phyloP scores from a whole-genome alignment of 2,329 filamentous ascomycete genomes.

The Davidsoniella australis region DNA sequence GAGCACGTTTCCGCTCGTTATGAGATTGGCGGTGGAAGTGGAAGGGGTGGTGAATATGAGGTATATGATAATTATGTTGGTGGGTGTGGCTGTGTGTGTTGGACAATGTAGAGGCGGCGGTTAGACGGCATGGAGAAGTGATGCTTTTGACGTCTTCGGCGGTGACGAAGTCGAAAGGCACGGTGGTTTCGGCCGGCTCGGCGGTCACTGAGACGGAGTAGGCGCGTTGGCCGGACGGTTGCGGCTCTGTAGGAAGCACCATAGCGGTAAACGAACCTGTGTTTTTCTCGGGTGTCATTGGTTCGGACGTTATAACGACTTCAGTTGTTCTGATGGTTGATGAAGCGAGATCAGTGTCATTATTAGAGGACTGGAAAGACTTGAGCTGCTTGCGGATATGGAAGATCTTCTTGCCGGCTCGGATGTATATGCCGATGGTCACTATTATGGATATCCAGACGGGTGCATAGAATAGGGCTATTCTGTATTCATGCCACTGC shows the following conservation, averaged over 20 bases:
- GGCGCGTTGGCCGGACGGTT: conserved; percentile 31
- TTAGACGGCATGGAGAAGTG: neutral
- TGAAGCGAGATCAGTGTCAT: conserved; percentile 25
- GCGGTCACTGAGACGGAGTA: conserved; percentile 45
- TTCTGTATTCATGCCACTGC: conserved; percentile 48
- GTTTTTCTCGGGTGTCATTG: neutral
- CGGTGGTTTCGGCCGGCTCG: conserved; percentile 32
- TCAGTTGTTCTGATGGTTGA: conserved; percentile 34
- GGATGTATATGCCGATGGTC: conserved; percentile 19
- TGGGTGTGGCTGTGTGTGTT: neutral
- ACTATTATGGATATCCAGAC: conserved; percentile 27
- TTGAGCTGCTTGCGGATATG: conserved; percentile 39
- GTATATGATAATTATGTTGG: conserved; percentile 23
- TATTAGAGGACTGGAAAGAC: conserved; percentile 25
- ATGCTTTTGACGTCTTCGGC: neutral
- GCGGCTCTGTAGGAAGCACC: conserved; percentile 14
- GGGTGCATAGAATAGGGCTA: conserved; percentile 53
- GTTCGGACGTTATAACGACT: conserved; percentile 34
- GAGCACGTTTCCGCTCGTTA: conserved; percentile 16
- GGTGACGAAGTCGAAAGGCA: neutral
- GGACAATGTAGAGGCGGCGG: neutral
- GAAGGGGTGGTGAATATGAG: neutral
- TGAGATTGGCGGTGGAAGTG: conserved; percentile 9
- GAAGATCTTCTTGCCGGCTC: conserved; percentile 45
- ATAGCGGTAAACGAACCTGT: no score